A percentile compares a stretch with the other conserved stretches of the same genome.
Conservation (phyloP, 1,284 basidiomycete species). For the Naganishia sp. region DNA sequence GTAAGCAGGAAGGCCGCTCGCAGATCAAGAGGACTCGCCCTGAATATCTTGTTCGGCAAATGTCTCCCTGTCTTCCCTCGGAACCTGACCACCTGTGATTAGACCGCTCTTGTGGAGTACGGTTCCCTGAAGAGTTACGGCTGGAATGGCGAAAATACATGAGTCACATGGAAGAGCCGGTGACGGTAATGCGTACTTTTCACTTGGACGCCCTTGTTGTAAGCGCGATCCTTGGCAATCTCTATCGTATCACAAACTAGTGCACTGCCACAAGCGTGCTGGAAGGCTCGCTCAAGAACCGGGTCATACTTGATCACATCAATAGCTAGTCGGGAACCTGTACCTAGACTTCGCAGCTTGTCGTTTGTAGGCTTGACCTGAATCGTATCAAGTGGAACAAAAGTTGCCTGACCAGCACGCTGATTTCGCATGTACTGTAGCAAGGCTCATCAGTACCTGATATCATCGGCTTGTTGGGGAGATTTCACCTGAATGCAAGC, state of each 20-base stretch:
- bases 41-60: slow-evolving; percentile 94
- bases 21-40: slow-evolving; percentile 57
- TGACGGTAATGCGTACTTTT: slow-evolving; percentile 67
- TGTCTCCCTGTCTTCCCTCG: slow-evolving; percentile 69
- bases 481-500: slow-evolving; percentile 84
- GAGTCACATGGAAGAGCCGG: not conserved
- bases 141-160: slow-evolving; percentile 55
- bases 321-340: slow-evolving; percentile 87
- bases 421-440: slow-evolving; percentile 89
- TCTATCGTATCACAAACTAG: slow-evolving; percentile 95
- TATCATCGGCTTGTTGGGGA: not conserved
- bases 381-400: slow-evolving; percentile 95
- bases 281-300: slow-evolving; percentile 86
- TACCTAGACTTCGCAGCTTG: slow-evolving; percentile 86
- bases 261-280: slow-evolving; percentile 92
- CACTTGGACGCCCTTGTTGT: slow-evolving; percentile 91
- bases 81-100: slow-evolving; percentile 90
- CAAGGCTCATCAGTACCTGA: slow-evolving; percentile 16
- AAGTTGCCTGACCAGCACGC: slow-evolving; percentile 91
- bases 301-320: slow-evolving; percentile 90
- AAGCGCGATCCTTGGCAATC: slow-evolving; percentile 84
- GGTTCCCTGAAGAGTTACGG: slow-evolving; percentile 94
- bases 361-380: slow-evolving; percentile 92
- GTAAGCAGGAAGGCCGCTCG: not conserved
- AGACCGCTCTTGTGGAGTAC: slow-evolving; percentile 96